Evolutionary conservation across 2,329 filamentous ascomycete genomes (phyloP).

Genomic region (Alternaria tenuissima): DNA sequence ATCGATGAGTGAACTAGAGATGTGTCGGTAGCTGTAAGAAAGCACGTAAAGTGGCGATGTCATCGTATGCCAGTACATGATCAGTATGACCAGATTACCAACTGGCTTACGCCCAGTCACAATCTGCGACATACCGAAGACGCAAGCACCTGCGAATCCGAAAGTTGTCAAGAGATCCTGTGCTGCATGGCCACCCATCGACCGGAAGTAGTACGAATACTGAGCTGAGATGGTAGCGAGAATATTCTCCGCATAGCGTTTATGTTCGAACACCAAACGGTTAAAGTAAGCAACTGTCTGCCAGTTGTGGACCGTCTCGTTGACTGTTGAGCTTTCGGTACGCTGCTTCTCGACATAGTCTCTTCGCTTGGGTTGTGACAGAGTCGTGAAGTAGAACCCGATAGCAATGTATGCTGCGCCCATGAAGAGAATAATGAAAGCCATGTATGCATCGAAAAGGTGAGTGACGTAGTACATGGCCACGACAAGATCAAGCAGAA

Average conservation of each 20-base stretch:
- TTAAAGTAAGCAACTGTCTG: conserved; percentile 68
- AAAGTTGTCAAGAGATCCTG: conserved; percentile 59
- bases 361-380: conserved; percentile 52
- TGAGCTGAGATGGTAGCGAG: conserved; percentile 48
- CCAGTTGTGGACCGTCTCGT: conserved; percentile 68
- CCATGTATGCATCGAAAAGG: conserved; percentile 66
- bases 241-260: conserved; percentile 57
- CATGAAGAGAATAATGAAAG: conserved; percentile 51
- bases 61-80: conserved; percentile 69
- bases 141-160: conserved; percentile 58
- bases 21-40: conserved; percentile 58
- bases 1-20: conserved; percentile 67
- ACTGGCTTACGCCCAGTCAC: conserved; percentile 59
- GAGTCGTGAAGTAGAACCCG: conserved; percentile 55
- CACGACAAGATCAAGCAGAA: conserved; percentile 67
- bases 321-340: conserved; percentile 62
- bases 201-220: conserved; percentile 44
- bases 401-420: conserved; percentile 61
- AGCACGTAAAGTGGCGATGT: conserved; percentile 60
- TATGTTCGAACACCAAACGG: conserved; percentile 61
- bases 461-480: conserved; percentile 68
- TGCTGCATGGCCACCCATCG: conserved; percentile 46
- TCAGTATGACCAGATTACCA: conserved; percentile 71
- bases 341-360: conserved; percentile 56
- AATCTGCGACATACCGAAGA: conserved; percentile 64